A percentile compares a stretch with the other conserved stretches of the same genome.
These are phyloP conservation scores for Volvox carteri DNA, from an alignment of 163 green algal genomes.

Conservation along the genomic window DNA sequence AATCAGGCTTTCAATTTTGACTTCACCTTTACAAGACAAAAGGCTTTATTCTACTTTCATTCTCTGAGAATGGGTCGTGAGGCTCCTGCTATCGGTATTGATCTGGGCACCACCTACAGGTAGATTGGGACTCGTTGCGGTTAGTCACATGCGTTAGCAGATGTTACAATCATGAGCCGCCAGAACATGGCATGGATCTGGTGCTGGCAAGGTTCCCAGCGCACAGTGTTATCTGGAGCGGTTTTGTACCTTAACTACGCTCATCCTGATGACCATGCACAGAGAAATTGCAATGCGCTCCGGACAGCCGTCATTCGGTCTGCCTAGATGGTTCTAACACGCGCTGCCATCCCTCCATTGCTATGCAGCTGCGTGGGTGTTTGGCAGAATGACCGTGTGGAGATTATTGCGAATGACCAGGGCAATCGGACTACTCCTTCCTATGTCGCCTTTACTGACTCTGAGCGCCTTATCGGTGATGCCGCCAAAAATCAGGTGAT, in stretches of 20 bases:
- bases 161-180: slow-evolving; percentile 1
- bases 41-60: neutral
- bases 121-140: too few species aligned
- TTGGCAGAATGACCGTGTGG: slow-evolving; percentile 95
- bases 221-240: too few species aligned
- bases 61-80: slow-evolving; percentile 43
- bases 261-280: too few species aligned
- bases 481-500: slow-evolving; percentile 98
- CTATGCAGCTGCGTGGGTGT: slow-evolving; percentile 87
- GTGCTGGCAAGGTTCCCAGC: neutral
- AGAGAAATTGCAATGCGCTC: too few species aligned
- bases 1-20: neutral
- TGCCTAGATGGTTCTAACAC: neutral
- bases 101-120: slow-evolving; percentile 81
- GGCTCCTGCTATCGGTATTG: slow-evolving; percentile 88
- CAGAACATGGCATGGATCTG: slow-evolving; percentile 3
- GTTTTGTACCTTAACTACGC: too few species aligned
- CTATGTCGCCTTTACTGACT: slow-evolving; percentile 98
- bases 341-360: neutral
- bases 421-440: slow-evolving; percentile 97
- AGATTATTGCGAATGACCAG: slow-evolving; percentile 98
- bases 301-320: neutral
- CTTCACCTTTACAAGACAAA: neutral
- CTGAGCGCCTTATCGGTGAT: slow-evolving; percentile 97
- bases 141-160: too few species aligned